Conservation (phyloP, 169 alveolate genomes). For the Babesia bigemina region DNA sequence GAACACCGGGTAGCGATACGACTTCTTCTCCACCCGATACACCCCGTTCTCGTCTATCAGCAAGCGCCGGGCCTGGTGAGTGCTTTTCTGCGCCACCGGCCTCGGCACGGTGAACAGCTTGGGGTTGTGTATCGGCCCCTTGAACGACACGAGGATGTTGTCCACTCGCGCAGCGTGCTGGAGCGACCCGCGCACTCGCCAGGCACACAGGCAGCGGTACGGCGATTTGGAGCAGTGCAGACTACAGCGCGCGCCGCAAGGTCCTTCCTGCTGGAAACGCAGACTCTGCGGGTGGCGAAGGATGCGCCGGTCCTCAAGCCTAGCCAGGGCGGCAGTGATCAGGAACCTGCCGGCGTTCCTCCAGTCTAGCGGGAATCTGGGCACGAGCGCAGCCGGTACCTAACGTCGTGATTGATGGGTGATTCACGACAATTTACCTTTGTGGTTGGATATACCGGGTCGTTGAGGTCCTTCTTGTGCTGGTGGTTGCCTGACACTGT, state of each 20-base stretch:
- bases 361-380: constrained; percentile 87
- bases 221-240: constrained; percentile 73
- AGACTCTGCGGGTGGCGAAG: constrained; percentile 71
- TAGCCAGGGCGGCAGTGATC: constrained; percentile 79
- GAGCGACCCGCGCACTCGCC: constrained; percentile 55
- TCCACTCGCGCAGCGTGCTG: constrained; percentile 65
- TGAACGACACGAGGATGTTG: constrained; percentile 59
- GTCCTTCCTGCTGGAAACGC: constrained; percentile 71
- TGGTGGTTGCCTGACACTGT: constrained; percentile 79
- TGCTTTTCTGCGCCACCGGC: constrained; percentile 70
- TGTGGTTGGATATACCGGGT: constrained; percentile 86
- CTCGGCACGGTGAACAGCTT: constrained; percentile 69
- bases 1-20: constrained; percentile 48
- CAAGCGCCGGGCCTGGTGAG: constrained; percentile 17
- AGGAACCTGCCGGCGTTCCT: constrained; percentile 86
- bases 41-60: constrained; percentile 15
- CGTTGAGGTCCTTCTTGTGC: constrained; percentile 82
- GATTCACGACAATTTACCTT: constrained; percentile 59
- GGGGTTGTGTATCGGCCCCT: constrained; percentile 70
- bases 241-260: constrained; percentile 79
- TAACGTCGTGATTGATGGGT: neutral
- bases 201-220: constrained; percentile 75
- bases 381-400: constrained; percentile 84
- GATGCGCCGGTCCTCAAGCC: constrained; percentile 75
- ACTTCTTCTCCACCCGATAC: constrained; percentile 17